A percentile compares a stretch with the other conserved stretches of the same genome.
Conservation (phyloP, 306 rosid genomes). For the Dalbergia cochinchinensis region DNA sequence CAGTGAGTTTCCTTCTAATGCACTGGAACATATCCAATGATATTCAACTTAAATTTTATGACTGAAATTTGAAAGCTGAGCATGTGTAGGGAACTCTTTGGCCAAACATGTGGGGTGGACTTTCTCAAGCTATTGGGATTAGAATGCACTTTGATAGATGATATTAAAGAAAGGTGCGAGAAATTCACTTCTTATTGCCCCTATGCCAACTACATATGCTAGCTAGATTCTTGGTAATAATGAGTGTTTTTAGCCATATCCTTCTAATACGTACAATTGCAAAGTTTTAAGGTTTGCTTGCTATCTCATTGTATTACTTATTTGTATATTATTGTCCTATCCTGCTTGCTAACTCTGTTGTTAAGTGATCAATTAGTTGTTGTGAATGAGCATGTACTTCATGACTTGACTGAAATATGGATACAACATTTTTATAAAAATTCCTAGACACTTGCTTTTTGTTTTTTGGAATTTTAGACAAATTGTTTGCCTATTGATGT, state of each 20-base stretch:
- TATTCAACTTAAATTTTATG: not conserved
- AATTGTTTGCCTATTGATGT: conserved; percentile 25
- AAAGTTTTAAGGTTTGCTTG: conserved; percentile 74
- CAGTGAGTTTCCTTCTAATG: not conserved
- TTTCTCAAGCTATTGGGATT: conserved; percentile 79
- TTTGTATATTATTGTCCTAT: not conserved
- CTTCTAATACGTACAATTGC: conserved; percentile 88
- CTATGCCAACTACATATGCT: conserved; percentile 92
- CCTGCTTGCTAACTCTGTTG: conserved; percentile 41
- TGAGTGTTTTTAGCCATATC: conserved; percentile 92
- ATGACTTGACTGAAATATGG: conserved; percentile 88
- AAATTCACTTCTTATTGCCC: conserved; percentile 90
- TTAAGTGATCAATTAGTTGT: conserved; percentile 91
- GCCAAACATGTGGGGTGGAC: conserved; percentile 88
- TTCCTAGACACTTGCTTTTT: not conserved
- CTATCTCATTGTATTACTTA: not conserved
- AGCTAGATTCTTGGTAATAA: conserved; percentile 95
- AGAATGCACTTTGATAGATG: conserved; percentile 66
- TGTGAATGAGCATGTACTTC: conserved; percentile 89
- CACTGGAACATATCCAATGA: not conserved
- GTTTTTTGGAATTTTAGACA: not conserved
- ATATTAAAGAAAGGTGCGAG: conserved; percentile 68
- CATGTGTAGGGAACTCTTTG: conserved; percentile 77
- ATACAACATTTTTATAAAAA: too few species aligned
- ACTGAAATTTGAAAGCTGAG: not conserved